Percentiles rank a stretch among this genome's conserved stretches.
Conservation (phyloP, 495 filamentous ascomycete species). For the Annulohypoxylon bovei region DNA sequence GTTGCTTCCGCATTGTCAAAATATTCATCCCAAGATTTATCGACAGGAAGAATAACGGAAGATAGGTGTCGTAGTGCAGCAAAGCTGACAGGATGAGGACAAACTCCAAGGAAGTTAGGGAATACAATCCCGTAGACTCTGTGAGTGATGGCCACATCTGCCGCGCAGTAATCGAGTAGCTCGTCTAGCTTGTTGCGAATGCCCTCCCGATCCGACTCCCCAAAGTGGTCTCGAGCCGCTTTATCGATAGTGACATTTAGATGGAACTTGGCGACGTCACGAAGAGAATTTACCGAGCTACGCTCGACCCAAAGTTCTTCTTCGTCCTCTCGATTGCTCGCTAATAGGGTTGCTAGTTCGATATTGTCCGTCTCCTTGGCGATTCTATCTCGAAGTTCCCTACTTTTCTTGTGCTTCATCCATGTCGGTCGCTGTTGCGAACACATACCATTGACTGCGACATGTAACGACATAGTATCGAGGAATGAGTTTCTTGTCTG, state of each 20-base stretch:
- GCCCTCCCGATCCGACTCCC: conserved; percentile 76
- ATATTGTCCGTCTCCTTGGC: conserved; percentile 72
- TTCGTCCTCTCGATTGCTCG: conserved; percentile 78
- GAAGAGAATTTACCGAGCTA: conserved; percentile 93
- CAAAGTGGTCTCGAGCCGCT: conserved; percentile 84
- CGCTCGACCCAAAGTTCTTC: conserved; percentile 95
- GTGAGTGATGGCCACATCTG: conserved; percentile 92
- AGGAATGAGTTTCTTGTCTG: conserved; percentile 89
- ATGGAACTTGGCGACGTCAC: conserved; percentile 97
- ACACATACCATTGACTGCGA: conserved; percentile 99
- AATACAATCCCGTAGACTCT: conserved; percentile 92
- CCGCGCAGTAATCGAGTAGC: conserved; percentile 93
- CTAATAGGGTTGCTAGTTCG: conserved; percentile 76
- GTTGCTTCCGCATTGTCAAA: conserved; percentile 82
- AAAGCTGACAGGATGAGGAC: conserved; percentile 97
- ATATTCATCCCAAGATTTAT: conserved; percentile 87
- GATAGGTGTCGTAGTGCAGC: conserved; percentile 91
- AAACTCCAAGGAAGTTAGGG: conserved; percentile 83
- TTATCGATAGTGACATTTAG: conserved; percentile 94
- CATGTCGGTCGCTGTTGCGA: conserved; percentile 94
- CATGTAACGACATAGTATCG: conserved; percentile 98
- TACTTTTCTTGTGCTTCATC: conserved; percentile 93
- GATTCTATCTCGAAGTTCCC: conserved; percentile 84
- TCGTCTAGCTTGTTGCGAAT: conserved; percentile 77
- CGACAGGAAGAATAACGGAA: conserved; percentile 89